Evolutionary conservation across 2,329 filamentous ascomycete genomes (phyloP).

Genomic region (Leptosphaerulina australis): DNA sequence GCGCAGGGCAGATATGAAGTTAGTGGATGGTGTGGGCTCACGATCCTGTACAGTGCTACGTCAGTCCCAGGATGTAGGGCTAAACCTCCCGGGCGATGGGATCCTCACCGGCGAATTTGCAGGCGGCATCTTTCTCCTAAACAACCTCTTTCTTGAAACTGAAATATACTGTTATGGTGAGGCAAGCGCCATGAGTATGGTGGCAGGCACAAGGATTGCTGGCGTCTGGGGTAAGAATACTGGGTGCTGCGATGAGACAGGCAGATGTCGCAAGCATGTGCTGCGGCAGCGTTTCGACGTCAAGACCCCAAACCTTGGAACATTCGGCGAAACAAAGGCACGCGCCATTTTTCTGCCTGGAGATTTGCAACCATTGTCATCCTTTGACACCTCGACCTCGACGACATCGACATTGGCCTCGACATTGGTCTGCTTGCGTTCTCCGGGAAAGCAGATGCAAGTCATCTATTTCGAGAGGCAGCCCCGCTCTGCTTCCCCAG

Average conservation of each 20-base stretch:
- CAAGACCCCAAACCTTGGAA: slow-evolving; percentile 1
- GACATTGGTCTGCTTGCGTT: neutral
- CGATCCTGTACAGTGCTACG: slow-evolving; percentile 33
- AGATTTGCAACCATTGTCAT: neutral
- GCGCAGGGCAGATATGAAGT: slow-evolving; percentile 57
- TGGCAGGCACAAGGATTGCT: too few relatives aligned
- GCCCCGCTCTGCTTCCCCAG: slow-evolving; percentile 15
- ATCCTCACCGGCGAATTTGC: slow-evolving; percentile 41
- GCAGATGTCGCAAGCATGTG: neutral
- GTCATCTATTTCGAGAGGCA: neutral
- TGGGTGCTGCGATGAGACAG: neutral
- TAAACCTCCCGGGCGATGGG: slow-evolving; percentile 1
- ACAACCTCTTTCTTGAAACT: neutral
- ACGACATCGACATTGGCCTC: too few relatives aligned
- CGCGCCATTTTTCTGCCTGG: neutral
- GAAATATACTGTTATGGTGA: neutral
- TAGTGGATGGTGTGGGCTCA: slow-evolving; percentile 39
- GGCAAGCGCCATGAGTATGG: neutral
- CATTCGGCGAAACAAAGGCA: slow-evolving; percentile 14
- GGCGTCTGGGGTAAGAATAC: neutral
- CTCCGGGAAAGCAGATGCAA: slow-evolving; percentile 1
- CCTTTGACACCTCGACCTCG: neutral
- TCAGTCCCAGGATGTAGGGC: slow-evolving; percentile 22
- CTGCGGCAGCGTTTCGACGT: neutral
- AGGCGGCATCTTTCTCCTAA: slow-evolving; percentile 40